Conservation (phyloP, 1,284 basidiomycete genomes). For the Boletellus deceptivus region DNA sequence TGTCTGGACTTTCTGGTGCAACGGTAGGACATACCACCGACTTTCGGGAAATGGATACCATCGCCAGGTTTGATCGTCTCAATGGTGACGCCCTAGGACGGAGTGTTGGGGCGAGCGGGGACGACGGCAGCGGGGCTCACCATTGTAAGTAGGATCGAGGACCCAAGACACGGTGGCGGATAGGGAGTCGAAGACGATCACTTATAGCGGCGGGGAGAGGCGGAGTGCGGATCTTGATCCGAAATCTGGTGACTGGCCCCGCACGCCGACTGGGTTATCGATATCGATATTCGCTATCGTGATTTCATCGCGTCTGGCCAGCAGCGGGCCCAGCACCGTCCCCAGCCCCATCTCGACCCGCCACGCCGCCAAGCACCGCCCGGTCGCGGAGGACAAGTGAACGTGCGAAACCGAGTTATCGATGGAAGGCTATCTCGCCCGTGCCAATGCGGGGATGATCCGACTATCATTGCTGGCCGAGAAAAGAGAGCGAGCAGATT, state of each 20-base stretch:
- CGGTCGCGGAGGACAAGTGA: too few relatives aligned
- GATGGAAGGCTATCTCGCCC: slow-evolving; percentile 22
- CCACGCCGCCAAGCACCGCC: not conserved
- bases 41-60: slow-evolving; percentile 43
- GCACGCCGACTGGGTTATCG: slow-evolving; percentile 27
- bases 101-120: not conserved
- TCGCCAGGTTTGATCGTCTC: slow-evolving; percentile 44
- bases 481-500: slow-evolving; percentile 7
- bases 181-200: slow-evolving; percentile 36
- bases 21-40: slow-evolving; percentile 41
- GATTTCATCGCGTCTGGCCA: slow-evolving; percentile 8
- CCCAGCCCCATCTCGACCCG: not conserved
- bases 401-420: slow-evolving; percentile 14
- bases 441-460: slow-evolving; percentile 20
- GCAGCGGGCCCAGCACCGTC: too few relatives aligned
- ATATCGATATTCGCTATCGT: slow-evolving; percentile 27
- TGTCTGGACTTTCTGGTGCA: not conserved
- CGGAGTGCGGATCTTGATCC: slow-evolving; percentile 76
- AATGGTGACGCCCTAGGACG: slow-evolving; percentile 36
- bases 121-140: slow-evolving; percentile 14
- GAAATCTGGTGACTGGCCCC: slow-evolving; percentile 31
- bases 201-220: slow-evolving; percentile 53
- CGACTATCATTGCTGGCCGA: slow-evolving; percentile 6
- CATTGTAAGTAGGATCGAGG: slow-evolving; percentile 35
- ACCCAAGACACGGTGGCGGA: slow-evolving; percentile 36